phyloP scores from a whole-genome alignment of 305 asterid genomes.

The Plantago coronopus region DNA sequence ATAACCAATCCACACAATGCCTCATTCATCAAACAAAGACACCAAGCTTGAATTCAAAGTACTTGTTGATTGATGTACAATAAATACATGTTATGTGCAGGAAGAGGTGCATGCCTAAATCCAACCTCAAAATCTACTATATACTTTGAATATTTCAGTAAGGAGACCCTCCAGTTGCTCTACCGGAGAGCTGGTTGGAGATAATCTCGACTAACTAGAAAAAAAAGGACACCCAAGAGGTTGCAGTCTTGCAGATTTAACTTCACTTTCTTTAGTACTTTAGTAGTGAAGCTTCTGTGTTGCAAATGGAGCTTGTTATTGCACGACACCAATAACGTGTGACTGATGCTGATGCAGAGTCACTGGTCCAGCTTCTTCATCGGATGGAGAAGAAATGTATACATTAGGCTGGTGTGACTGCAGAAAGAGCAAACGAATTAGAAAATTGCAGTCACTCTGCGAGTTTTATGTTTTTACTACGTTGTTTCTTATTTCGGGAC shows the following conservation, averaged over 20 bases:
- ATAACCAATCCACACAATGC: no score
- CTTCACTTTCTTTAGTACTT: neutral
- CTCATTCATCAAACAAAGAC: no score
- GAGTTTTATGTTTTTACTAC: neutral
- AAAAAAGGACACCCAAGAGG: neutral
- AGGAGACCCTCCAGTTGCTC: neutral
- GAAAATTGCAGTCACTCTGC: neutral
- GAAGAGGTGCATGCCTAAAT: conserved; percentile 21
- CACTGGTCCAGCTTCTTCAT: conserved; percentile 46
- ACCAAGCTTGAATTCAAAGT: neutral
- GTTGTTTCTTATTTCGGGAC: neutral
- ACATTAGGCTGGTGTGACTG: conserved; percentile 37
- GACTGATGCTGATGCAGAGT: conserved; percentile 35
- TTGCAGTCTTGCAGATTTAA: neutral
- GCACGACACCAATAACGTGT: conserved; percentile 23
- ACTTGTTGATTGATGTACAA: neutral
- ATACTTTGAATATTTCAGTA: neutral
- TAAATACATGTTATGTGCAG: conserved; percentile 23
- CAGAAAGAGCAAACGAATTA: conserved; percentile 2
- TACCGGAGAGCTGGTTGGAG: neutral
- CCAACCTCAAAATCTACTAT: conserved; percentile 29
- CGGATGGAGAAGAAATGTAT: conserved; percentile 32
- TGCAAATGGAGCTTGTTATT: neutral
- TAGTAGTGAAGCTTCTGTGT: neutral
- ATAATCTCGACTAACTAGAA: neutral